Evolutionary conservation across 208 protist species (phyloP), one percentile per base, ranked within the genome.

Genomic region (Herpetomonas tarakana): DNA sequence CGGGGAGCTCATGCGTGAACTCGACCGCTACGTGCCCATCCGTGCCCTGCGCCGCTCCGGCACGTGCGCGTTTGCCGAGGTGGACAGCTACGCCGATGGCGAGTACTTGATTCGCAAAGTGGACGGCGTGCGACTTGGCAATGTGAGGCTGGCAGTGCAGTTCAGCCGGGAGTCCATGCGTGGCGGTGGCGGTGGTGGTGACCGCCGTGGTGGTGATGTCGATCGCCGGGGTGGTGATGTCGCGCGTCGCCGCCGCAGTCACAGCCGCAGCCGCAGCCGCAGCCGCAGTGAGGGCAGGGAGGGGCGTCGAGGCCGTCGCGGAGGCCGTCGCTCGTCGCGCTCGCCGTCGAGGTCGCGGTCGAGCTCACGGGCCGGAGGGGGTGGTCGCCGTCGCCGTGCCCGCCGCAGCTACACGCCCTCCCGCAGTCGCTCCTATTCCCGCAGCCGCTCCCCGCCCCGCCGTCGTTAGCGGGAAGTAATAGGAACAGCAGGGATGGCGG

Each of bases 11-110:
- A 64, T 68, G 1, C 35, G 29, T 22, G 58, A 58, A 21, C 31
- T 91, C 1, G 77, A 88, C 53, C 62, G 65, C 18, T 55, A 78
- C 16, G 63, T 59, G 21, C 77, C 84, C 6, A 49, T 91, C 28
- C 52, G 52, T 30, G 67, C 58, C 14, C 75, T 84, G 44, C 74
- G 73, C 38, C 80, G 84, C n/a, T 74, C 71, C 26, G 81, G 78
- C 14, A 62, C 76, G 56, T 88, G 84, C 62, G 70, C 78, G n/a
- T 86, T 84, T 54, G 64, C 71, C 21, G 81, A 88, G 22, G 63
- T 86, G 16, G 44, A 49, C n/a, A 58, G 58, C 2, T 21, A 51
- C 4, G 55, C 57, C 44, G 58, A 81, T 30, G 83, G 77, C 21
- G 46, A 76, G 47, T 27, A 53, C 6, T 64, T 88, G 9, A 79